Conservation (phyloP, 495 filamentous ascomycete species). For the Neurospora hispaniola region DNA sequence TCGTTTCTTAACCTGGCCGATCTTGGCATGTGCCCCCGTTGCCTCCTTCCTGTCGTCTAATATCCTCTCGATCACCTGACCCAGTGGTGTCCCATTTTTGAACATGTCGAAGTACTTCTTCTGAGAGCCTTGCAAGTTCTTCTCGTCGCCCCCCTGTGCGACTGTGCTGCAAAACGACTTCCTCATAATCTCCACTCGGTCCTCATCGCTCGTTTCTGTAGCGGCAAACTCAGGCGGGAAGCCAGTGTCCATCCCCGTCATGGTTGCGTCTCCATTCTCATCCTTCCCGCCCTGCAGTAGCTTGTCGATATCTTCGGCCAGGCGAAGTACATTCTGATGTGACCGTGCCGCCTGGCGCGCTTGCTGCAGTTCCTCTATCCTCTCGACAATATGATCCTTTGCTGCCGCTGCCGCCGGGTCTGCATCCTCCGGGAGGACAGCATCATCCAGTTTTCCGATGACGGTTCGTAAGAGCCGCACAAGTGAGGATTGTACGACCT, state of each 20-base stretch:
- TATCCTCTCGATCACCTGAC: slow-evolving; percentile 28
- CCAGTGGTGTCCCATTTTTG: slow-evolving; percentile 18
- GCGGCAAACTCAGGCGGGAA: slow-evolving; percentile 11
- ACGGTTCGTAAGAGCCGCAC: slow-evolving; percentile 17
- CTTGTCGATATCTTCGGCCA: slow-evolving; percentile 13
- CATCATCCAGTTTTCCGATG: slow-evolving; percentile 12
- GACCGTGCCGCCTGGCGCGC: slow-evolving; percentile 1
- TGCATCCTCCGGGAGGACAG: slow-evolving; percentile 13
- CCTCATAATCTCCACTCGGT: slow-evolving; percentile 19
- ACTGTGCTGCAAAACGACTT: slow-evolving; percentile 24
- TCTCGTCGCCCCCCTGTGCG: slow-evolving; percentile 3
- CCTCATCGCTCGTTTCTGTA: slow-evolving; percentile 8
- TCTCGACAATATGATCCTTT: slow-evolving; percentile 13
- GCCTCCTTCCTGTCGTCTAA: slow-evolving; percentile 25
- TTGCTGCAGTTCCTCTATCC: slow-evolving; percentile 13
- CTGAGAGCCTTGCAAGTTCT: slow-evolving; percentile 14
- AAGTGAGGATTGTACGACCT: slow-evolving; percentile 22
- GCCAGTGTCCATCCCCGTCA: not conserved
- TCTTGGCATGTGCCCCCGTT: slow-evolving; percentile 22
- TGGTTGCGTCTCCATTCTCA: not conserved
- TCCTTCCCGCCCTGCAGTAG: slow-evolving; percentile 10
- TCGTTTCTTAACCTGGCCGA: slow-evolving; percentile 23
- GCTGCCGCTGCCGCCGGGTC: slow-evolving; percentile 5
- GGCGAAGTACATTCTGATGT: not conserved
- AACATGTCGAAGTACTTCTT: slow-evolving; percentile 35